A percentile compares a stretch with the other conserved stretches of the same genome.
Evolutionary conservation across 768 basidiomycete species (phyloP).

Genomic region (Paxillus involutus): DNA sequence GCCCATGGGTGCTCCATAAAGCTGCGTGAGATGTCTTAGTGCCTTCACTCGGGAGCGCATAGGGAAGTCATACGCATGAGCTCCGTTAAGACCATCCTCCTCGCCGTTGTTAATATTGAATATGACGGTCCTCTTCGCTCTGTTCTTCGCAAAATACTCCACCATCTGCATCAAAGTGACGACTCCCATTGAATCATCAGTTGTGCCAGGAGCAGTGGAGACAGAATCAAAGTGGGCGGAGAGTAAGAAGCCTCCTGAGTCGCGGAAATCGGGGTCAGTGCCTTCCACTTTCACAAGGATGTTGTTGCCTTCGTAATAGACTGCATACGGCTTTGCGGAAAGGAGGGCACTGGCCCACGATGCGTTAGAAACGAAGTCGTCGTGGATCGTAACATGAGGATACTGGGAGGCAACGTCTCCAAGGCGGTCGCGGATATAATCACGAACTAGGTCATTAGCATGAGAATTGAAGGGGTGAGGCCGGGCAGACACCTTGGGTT

Average conservation of each 20-base stretch:
- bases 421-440: constrained; percentile 58
- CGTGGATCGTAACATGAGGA: constrained; percentile 48
- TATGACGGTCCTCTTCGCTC: constrained; percentile 59
- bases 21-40: constrained; percentile 31
- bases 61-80: constrained; percentile 50
- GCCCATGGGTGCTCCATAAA: constrained; percentile 79
- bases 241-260: constrained; percentile 56
- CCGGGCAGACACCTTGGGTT: constrained; percentile 53
- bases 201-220: constrained; percentile 70
- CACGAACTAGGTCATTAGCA: constrained; percentile 67
- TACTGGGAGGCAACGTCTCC: constrained; percentile 41
- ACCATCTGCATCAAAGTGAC: constrained; percentile 66
- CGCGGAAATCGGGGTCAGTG: constrained; percentile 33
- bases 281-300: constrained; percentile 66
- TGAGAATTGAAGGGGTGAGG: constrained; percentile 82
- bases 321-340: constrained; percentile 19
- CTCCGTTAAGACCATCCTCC: constrained; percentile 74
- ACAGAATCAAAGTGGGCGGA: constrained; percentile 86
- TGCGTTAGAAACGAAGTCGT: constrained; percentile 51
- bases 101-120: constrained; percentile 90
- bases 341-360: constrained; percentile 38
- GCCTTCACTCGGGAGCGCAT: background rate
- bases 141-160: constrained; percentile 48
- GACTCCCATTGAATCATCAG: constrained; percentile 78
- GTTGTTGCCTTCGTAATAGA: constrained; percentile 70